Evolutionary conservation across 306 rosid genomes (phyloP).

Genomic region (Vigna hirtella): DNA sequence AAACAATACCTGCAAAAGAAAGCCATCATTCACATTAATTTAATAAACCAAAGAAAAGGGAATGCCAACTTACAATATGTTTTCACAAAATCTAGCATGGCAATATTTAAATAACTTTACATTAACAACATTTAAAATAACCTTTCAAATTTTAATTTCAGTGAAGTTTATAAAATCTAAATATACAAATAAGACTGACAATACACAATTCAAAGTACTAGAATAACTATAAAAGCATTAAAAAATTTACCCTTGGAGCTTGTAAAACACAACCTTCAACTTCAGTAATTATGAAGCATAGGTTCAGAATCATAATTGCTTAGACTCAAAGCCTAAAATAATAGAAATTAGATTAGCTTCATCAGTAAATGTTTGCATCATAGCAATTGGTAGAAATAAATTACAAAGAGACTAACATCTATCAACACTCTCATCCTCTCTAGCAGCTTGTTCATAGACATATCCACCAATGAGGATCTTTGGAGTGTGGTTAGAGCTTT

Average conservation of each 20-base stretch:
- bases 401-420: constrained; percentile 54
- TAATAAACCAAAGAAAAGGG: background rate
- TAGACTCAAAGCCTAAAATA: constrained; percentile 68
- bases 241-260: constrained; percentile 74
- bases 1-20: background rate
- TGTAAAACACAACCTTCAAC: constrained; percentile 93
- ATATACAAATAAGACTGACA: background rate
- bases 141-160: background rate
- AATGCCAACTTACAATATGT: background rate
- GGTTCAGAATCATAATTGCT: constrained; percentile 82
- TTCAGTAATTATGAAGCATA: constrained; percentile 70
- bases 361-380: background rate
- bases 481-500: constrained; percentile 82
- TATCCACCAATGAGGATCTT: constrained; percentile 83
- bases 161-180: background rate
- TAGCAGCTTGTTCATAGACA: constrained; percentile 87
- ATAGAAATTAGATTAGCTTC: background rate
- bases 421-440: constrained; percentile 80
- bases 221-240: background rate
- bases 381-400: background rate
- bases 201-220: background rate
- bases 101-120: background rate
- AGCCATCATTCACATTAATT: background rate
- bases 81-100: background rate
- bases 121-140: background rate